Evolutionary conservation across 805 yeast genomes (phyloP).

Genomic region (Saturnispora besseyi): DNA sequence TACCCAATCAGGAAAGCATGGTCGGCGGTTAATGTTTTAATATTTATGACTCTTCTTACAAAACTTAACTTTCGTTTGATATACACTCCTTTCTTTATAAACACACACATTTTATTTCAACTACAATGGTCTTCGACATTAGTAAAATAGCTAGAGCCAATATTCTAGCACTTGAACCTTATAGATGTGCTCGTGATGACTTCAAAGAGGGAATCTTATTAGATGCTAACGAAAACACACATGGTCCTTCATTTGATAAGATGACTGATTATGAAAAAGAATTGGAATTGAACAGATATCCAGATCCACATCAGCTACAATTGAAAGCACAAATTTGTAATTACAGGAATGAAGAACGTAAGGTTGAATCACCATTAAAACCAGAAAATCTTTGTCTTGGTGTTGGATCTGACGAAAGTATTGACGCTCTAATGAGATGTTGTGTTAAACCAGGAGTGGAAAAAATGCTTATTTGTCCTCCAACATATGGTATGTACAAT

Average conservation of each 20-base stretch:
- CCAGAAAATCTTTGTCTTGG: slow-evolving; percentile 81
- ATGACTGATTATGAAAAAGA: slow-evolving; percentile 36
- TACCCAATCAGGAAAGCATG: not conserved
- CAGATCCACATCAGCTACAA: slow-evolving; percentile 88
- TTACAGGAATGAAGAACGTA: slow-evolving; percentile 51
- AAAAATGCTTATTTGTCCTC: slow-evolving; percentile 80
- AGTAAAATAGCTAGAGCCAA: slow-evolving; percentile 72
- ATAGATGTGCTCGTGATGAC: slow-evolving; percentile 95
- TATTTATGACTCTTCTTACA: not conserved
- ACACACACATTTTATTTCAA: not conserved
- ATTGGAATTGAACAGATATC: slow-evolving; percentile 77
- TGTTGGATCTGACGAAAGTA: slow-evolving; percentile 95
- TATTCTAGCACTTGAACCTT: slow-evolving; percentile 74
- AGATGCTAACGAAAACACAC: slow-evolving; percentile 95
- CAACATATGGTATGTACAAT: slow-evolving; percentile 95
- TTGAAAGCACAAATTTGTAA: slow-evolving; percentile 64
- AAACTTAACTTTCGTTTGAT: not conserved
- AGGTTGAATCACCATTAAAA: slow-evolving; percentile 10
- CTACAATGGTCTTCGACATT: slow-evolving; percentile 39
- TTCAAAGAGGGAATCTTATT: slow-evolving; percentile 78
- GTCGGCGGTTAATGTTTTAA: not conserved
- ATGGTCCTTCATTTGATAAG: slow-evolving; percentile 65
- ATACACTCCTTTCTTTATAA: not conserved
- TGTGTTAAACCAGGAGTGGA: slow-evolving; percentile 76
- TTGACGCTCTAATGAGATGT: slow-evolving; percentile 80